Evolutionary conservation across 2,329 filamentous ascomycete species (phyloP).

Genomic region (Microsporum ferrugineum): DNA sequence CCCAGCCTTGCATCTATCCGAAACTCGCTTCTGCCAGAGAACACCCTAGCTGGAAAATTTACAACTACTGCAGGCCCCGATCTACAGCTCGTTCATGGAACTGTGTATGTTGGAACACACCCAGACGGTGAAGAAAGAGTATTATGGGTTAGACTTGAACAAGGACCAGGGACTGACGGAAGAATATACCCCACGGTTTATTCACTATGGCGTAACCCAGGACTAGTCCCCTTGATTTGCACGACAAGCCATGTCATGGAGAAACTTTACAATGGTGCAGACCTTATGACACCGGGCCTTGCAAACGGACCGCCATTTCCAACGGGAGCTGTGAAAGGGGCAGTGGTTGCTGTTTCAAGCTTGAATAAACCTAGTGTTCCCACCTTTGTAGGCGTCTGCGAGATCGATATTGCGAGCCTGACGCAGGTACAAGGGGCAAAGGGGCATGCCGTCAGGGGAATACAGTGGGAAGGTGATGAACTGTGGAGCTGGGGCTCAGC

Average conservation of each 20-base stretch:
- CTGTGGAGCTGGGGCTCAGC: conserved; percentile 52
- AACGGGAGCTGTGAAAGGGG: conserved; percentile 45
- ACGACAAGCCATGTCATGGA: conserved; percentile 48
- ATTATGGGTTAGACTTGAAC: conserved; percentile 53
- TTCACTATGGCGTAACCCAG: conserved; percentile 54
- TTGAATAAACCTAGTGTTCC: conserved; percentile 50
- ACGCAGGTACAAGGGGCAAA: conserved; percentile 47
- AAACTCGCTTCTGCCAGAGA: conserved; percentile 52
- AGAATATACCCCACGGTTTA: conserved; percentile 45
- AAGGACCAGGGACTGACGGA: conserved; percentile 35
- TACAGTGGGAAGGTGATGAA: conserved; percentile 60
- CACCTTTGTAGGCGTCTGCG: conserved; percentile 52
- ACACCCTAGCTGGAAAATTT: conserved; percentile 51
- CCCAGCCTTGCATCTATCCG: conserved; percentile 42
- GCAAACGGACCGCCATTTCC: conserved; percentile 55
- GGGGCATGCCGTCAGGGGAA: conserved; percentile 52
- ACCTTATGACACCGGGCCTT: conserved; percentile 58
- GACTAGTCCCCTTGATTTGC: conserved; percentile 51
- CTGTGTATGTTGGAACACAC: conserved; percentile 52
- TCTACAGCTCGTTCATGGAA: conserved; percentile 50
- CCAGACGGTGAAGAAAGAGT: conserved; percentile 47
- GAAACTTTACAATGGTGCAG: conserved; percentile 53
- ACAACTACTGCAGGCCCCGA: conserved; percentile 54
- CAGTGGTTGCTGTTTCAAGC: conserved; percentile 53
- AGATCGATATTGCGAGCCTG: conserved; percentile 49